Conservation (phyloP, 805 yeast genomes). For the Kluyveromyces lactis region DNA sequence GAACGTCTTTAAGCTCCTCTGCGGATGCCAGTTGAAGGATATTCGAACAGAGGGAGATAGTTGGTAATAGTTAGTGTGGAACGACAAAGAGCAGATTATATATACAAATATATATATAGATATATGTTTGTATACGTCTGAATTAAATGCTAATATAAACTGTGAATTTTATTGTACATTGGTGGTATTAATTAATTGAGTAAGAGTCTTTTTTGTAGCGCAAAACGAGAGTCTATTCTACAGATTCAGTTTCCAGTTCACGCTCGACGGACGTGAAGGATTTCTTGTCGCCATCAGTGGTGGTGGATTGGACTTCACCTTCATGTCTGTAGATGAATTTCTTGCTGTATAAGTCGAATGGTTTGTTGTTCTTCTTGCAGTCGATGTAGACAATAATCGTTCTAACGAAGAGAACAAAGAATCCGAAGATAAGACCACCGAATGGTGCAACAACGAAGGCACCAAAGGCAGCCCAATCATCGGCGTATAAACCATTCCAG, state of each 20-base stretch:
- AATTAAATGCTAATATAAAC: too few relatives aligned
- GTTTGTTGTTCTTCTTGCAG: slow-evolving; percentile 3
- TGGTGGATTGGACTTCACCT: background rate
- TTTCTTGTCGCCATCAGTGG: background rate
- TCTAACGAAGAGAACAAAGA: slow-evolving; percentile 44
- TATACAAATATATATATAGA: too few relatives aligned
- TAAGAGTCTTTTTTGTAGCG: too few relatives aligned
- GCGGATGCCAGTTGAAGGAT: too few relatives aligned
- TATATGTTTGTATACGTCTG: too few relatives aligned
- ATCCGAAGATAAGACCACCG: slow-evolving; percentile 60
- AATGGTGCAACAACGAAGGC: slow-evolving; percentile 88
- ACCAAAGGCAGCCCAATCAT: slow-evolving; percentile 92
- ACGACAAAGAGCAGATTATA: too few relatives aligned
- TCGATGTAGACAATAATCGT: slow-evolving; percentile 5
- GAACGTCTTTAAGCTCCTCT: too few relatives aligned
- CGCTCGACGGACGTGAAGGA: background rate
- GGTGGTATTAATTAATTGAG: too few relatives aligned
- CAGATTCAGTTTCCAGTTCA: background rate
- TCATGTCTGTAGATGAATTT: background rate
- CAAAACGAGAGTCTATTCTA: too few relatives aligned
- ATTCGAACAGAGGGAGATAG: too few relatives aligned
- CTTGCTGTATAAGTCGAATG: slow-evolving; percentile 5
- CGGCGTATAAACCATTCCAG: slow-evolving; percentile 70
- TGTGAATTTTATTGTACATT: too few relatives aligned
- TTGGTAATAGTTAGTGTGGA: too few relatives aligned